These are phyloP conservation scores for Colletotrichum acutatum DNA, from an alignment of 2,329 filamentous ascomycete species.

Conservation along the genomic window DNA sequence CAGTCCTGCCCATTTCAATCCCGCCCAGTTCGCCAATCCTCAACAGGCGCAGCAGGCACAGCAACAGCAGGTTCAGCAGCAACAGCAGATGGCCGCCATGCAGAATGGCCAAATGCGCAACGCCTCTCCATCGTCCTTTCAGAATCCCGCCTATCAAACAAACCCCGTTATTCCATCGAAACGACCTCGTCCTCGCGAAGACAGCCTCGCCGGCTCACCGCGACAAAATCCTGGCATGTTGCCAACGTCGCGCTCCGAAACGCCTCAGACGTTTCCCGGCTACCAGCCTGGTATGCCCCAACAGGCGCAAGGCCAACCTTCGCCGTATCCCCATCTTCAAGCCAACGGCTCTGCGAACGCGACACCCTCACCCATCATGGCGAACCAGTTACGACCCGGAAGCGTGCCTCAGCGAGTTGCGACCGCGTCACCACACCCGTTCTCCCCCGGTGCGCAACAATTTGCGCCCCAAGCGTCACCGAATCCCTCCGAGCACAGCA, in stretches of 20 bases:
- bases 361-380: constrained; percentile 93
- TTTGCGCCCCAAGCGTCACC: constrained; percentile 80
- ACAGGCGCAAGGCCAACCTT: constrained; percentile 72
- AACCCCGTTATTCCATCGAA: constrained; percentile 92
- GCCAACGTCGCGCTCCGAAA: constrained; percentile 89
- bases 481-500: constrained; percentile 79
- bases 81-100: constrained; percentile 69
- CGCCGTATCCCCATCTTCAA: constrained; percentile 84
- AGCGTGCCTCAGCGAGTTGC: constrained; percentile 83
- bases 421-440: constrained; percentile 92
- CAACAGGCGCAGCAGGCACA: constrained; percentile 47
- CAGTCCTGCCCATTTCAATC: constrained; percentile 70
- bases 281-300: constrained; percentile 75
- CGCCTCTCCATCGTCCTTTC: constrained; percentile 77
- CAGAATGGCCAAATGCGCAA: constrained; percentile 88
- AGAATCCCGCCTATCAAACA: constrained; percentile 83
- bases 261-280: constrained; percentile 83
- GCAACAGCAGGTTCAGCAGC: constrained; percentile 37
- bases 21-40: constrained; percentile 63
- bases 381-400: constrained; percentile 78
- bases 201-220: constrained; percentile 86
- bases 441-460: constrained; percentile 80
- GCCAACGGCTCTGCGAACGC: constrained; percentile 83
- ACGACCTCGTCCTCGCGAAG: constrained; percentile 82
- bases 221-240: constrained; percentile 79